Evolutionary conservation across 2,329 filamentous ascomycete species (phyloP).

Genomic region (Pseudogymnoascus sp.): DNA sequence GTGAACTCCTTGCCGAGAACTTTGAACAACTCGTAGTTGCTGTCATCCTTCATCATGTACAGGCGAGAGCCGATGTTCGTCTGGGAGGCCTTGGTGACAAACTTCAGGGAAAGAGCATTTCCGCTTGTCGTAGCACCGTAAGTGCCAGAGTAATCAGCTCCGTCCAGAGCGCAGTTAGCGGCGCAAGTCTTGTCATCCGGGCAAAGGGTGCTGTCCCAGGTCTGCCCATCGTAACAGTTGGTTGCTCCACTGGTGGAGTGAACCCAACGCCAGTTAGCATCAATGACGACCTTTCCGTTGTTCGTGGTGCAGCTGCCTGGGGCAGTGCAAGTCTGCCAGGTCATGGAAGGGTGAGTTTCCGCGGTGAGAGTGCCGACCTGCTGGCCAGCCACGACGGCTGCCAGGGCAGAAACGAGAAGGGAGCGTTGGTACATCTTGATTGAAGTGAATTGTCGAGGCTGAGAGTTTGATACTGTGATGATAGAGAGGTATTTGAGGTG

Average conservation of each 20-base stretch:
- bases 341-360: conserved; percentile 46
- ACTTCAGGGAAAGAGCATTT: conserved; percentile 46
- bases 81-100: conserved; percentile 46
- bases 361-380: conserved; percentile 38
- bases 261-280: conserved; percentile 53
- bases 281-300: conserved; percentile 43
- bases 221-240: conserved; percentile 38
- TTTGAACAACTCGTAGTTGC: conserved; percentile 58
- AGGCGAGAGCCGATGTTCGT: conserved; percentile 49
- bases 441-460: neutral
- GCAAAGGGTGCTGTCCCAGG: conserved; percentile 37
- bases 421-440: neutral
- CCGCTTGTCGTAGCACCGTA: conserved; percentile 49
- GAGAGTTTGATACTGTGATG: conserved; percentile 2
- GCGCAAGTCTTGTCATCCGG: conserved; percentile 38
- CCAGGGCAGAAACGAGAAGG: conserved; percentile 27
- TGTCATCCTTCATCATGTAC: conserved; percentile 57
- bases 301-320: conserved; percentile 39
- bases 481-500: neutral
- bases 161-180: conserved; percentile 45
- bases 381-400: conserved; percentile 39
- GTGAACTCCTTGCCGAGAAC: conserved; percentile 63
- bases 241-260: conserved; percentile 38
- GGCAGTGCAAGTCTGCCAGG: conserved; percentile 43
- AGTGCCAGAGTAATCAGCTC: conserved; percentile 44